Conservation (phyloP, 2,329 filamentous ascomycete genomes). For the Colletotrichum sansevieriae region DNA sequence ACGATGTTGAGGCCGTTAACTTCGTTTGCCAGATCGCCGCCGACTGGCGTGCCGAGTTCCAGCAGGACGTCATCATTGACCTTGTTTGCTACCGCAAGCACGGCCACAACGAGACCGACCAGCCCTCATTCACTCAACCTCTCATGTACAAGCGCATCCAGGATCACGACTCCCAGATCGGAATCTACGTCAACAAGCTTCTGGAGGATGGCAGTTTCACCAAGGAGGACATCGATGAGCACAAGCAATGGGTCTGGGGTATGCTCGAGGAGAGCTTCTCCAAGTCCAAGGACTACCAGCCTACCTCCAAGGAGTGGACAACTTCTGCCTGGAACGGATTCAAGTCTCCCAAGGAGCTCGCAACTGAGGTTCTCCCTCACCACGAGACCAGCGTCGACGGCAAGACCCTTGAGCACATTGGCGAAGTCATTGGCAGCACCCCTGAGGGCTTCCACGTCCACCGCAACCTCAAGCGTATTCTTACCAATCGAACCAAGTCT, state of each 20-base stretch:
- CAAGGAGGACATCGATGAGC: constrained; percentile 97
- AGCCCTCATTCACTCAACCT: constrained; percentile 99
- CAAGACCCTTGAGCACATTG: constrained; percentile 84
- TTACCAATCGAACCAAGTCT: constrained; percentile 89
- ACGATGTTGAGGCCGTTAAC: constrained; percentile 98
- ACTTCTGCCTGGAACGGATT: constrained; percentile 99
- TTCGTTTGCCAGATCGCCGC: constrained; percentile 97
- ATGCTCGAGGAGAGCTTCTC: constrained; percentile 99
- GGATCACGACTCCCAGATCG: constrained; percentile 84
- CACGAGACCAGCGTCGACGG: constrained; percentile 84
- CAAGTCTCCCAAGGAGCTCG: constrained; percentile 98
- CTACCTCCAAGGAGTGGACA: constrained; percentile 97
- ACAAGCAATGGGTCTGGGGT: constrained; percentile 99
- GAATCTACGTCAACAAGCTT: constrained; percentile 93
- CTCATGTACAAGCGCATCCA: constrained; percentile 99
- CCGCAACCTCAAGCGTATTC: constrained; percentile 97
- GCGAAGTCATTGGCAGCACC: constrained; percentile 79
- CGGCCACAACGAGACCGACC: constrained; percentile 99
- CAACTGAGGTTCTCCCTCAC: constrained; percentile 93
- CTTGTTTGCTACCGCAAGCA: constrained; percentile 99
- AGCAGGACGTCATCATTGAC: constrained; percentile 97
- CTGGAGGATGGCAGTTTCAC: constrained; percentile 94
- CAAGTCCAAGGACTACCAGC: constrained; percentile 97
- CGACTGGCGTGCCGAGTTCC: constrained; percentile 98
- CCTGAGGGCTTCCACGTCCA: constrained; percentile 92